These are phyloP conservation scores for Talaromyces borbonicus DNA, from an alignment of 495 filamentous ascomycete genomes.

Conservation along the genomic window DNA sequence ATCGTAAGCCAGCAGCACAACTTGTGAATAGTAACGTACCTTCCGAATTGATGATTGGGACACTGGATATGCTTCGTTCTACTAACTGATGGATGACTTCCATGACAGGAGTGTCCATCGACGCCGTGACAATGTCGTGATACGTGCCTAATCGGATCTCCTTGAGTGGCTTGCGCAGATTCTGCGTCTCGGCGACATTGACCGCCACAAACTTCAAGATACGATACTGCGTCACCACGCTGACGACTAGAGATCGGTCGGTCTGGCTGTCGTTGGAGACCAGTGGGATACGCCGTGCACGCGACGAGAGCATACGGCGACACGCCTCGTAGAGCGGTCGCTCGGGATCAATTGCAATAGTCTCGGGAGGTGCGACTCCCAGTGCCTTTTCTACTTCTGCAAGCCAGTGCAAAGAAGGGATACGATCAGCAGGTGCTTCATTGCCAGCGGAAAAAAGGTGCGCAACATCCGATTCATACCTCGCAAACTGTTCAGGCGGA, in stretches of 20 bases:
- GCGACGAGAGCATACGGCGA: conserved; percentile 84
- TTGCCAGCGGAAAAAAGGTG: neutral
- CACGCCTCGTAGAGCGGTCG: conserved; percentile 90
- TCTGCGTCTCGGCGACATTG: conserved; percentile 84
- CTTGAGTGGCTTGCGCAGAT: conserved; percentile 75
- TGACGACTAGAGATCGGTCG: conserved; percentile 82
- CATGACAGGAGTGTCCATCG: conserved; percentile 88
- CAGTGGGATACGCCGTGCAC: conserved; percentile 85
- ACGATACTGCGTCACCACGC: conserved; percentile 93
- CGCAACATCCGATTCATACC: conserved; percentile 37
- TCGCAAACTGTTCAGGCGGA: conserved; percentile 84
- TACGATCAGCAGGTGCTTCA: neutral
- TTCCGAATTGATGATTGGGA: conserved; percentile 82
- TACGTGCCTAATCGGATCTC: conserved; percentile 88
- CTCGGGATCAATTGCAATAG: conserved; percentile 86
- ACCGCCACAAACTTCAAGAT: conserved; percentile 98
- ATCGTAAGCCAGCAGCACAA: too few relatives aligned
- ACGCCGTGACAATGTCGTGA: conserved; percentile 64
- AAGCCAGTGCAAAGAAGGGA: too few relatives aligned
- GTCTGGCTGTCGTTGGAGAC: conserved; percentile 96
- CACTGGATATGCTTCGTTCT: conserved; percentile 83
- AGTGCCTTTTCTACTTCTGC: conserved; percentile 91
- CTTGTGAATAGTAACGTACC: too few relatives aligned
- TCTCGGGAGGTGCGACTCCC: conserved; percentile 83
- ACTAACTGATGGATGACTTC: conserved; percentile 94